A percentile compares a stretch with the other conserved stretches of the same genome.
Conservation (phyloP, 768 basidiomycete genomes). For the Kwoniella dejecticola region DNA sequence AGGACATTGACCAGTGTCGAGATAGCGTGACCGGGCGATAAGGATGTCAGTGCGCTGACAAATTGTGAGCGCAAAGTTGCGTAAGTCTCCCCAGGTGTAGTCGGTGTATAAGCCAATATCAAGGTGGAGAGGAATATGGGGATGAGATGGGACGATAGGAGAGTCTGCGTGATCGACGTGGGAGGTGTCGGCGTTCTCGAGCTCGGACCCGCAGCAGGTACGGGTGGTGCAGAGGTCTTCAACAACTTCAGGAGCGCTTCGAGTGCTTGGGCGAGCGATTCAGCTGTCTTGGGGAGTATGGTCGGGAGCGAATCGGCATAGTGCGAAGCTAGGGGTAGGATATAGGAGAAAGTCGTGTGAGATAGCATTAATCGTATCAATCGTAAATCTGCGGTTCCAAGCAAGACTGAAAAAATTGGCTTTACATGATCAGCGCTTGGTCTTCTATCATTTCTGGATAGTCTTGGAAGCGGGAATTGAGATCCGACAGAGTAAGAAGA, state of each 20-base stretch:
- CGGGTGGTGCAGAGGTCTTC: constrained; percentile 15
- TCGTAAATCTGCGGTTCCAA: constrained; percentile 39
- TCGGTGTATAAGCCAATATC: constrained; percentile 36
- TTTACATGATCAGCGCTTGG: background rate
- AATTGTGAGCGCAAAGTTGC: constrained; percentile 15
- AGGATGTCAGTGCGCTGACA: constrained; percentile 8
- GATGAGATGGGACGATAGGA: constrained; percentile 25
- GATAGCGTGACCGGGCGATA: constrained; percentile 26
- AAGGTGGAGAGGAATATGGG: constrained; percentile 31
- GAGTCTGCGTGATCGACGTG: constrained; percentile 30
- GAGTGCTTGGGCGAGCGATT: constrained; percentile 9
- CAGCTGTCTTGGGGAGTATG: background rate
- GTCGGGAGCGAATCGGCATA: constrained; percentile 17
- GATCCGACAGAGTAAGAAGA: background rate
- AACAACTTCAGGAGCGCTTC: constrained; percentile 22
- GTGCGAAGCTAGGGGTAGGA: constrained; percentile 10
- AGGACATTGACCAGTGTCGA: constrained; percentile 26
- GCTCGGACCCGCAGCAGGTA: constrained; percentile 23
- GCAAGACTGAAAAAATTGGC: constrained; percentile 28
- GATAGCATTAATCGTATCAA: constrained; percentile 27
- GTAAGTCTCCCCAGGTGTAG: constrained; percentile 12
- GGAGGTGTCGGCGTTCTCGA: constrained; percentile 19
- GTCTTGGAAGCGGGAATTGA: background rate
- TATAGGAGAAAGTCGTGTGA: constrained; percentile 20
- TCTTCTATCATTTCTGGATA: background rate